These are phyloP conservation scores for Apiosordaria backusii DNA, from an alignment of 495 filamentous ascomycete genomes.

Conservation along the genomic window DNA sequence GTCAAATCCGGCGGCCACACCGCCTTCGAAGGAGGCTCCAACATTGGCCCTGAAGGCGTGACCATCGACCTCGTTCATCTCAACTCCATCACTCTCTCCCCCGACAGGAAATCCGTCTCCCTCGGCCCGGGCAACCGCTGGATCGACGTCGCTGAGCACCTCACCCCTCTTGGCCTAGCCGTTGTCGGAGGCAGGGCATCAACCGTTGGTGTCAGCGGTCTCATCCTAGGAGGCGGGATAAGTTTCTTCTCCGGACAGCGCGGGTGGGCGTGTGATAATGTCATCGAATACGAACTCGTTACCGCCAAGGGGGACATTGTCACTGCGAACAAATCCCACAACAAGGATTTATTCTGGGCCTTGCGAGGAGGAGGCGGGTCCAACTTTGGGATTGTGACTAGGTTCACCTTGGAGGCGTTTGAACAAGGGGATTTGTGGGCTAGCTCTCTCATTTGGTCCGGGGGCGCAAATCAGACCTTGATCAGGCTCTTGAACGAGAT, in stretches of 20 bases:
- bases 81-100: slow-evolving; percentile 35
- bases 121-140: slow-evolving; percentile 50
- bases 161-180: slow-evolving; percentile 45
- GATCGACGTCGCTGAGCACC: slow-evolving; percentile 47
- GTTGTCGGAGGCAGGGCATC: slow-evolving; percentile 54
- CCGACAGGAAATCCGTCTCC: slow-evolving; percentile 32
- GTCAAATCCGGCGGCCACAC: slow-evolving; percentile 54
- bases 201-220: slow-evolving; percentile 51
- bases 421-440: slow-evolving; percentile 29
- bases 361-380: slow-evolving; percentile 56
- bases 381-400: slow-evolving; percentile 56
- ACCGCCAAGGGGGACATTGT: slow-evolving; percentile 47
- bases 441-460: slow-evolving; percentile 19
- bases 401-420: slow-evolving; percentile 30
- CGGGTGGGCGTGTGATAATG: slow-evolving; percentile 37
- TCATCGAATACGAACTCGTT: slow-evolving; percentile 49
- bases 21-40: slow-evolving; percentile 46
- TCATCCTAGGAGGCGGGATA: neutral
- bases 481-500: slow-evolving; percentile 26
- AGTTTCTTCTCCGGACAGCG: slow-evolving; percentile 20
- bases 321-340: slow-evolving; percentile 35
- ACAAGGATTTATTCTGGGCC: slow-evolving; percentile 55
- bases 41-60: slow-evolving; percentile 46
- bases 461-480: slow-evolving; percentile 18
- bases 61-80: slow-evolving; percentile 53